These are phyloP conservation scores for Magnaporthiopsis rhizophila DNA, from an alignment of 2,329 filamentous ascomycete species.

Conservation along the genomic window DNA sequence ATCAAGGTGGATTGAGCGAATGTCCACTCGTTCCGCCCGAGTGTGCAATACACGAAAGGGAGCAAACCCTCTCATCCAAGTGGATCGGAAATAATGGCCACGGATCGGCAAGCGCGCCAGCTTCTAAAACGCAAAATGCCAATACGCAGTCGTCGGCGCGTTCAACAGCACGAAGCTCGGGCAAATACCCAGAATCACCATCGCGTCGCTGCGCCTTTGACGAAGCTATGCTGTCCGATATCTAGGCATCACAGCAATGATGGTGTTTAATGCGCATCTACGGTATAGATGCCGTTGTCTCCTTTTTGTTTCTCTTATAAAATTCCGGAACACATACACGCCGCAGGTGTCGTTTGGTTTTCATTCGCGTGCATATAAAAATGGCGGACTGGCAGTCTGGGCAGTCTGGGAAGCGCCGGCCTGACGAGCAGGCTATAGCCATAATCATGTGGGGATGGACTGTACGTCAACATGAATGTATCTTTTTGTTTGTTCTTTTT, in stretches of 20 bases:
- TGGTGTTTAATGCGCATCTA: not conserved
- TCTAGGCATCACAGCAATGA: not conserved
- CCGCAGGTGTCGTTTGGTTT: not conserved
- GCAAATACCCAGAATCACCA: not conserved
- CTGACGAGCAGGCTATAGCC: not conserved
- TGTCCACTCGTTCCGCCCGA: not conserved
- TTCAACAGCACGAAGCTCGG: not conserved
- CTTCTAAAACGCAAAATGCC: not conserved
- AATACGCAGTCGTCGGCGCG: not conserved
- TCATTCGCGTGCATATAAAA: not conserved
- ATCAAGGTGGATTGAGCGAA: conserved; percentile 41
- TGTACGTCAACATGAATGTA: not conserved
- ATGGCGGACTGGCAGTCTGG: not conserved
- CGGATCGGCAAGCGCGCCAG: not conserved
- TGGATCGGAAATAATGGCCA: not conserved
- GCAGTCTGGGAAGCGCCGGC: no score
- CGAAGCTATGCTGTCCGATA: not conserved
- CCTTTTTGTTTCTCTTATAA: not conserved
- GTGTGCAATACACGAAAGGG: not conserved
- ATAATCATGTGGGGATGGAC: not conserved
- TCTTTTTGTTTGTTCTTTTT: not conserved
- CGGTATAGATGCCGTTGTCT: not conserved
- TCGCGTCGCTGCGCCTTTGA: not conserved
- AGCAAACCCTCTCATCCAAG: not conserved
- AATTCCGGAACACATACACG: not conserved